Evolutionary conservation across 768 basidiomycete species (phyloP).

Genomic region (Suillus lakei): DNA sequence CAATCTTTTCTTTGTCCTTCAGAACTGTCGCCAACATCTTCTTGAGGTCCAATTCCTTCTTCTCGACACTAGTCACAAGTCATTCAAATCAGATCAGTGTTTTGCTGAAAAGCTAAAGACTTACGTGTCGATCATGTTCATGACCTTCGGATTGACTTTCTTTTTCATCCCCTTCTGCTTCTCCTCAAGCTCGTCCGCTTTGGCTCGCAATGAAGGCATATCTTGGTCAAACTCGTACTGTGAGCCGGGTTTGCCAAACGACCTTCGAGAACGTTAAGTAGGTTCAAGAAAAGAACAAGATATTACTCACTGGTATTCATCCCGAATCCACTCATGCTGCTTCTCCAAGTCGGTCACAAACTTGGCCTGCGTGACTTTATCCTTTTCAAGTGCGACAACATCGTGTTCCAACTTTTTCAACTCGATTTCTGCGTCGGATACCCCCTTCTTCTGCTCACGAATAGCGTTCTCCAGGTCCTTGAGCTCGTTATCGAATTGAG

Average conservation of each 20-base stretch:
- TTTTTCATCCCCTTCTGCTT: conserved; percentile 89
- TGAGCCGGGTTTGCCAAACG: conserved; percentile 82
- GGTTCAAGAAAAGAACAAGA: neutral
- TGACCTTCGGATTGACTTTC: conserved; percentile 93
- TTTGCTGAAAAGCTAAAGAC: conserved; percentile 26
- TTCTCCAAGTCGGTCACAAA: conserved; percentile 72
- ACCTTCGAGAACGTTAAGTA: conserved; percentile 45
- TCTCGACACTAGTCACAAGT: conserved; percentile 73
- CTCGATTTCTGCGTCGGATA: conserved; percentile 67
- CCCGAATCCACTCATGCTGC: conserved; percentile 84
- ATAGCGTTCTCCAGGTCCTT: conserved; percentile 82
- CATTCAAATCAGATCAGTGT: neutral
- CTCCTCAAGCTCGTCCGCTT: conserved; percentile 74
- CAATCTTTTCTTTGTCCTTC: conserved; percentile 94
- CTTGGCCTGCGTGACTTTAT: conserved; percentile 59
- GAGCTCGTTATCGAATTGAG: conserved; percentile 88
- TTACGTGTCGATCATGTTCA: conserved; percentile 95
- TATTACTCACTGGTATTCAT: conserved; percentile 80
- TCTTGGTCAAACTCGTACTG: conserved; percentile 83
- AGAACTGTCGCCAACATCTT: conserved; percentile 89
- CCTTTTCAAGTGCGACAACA: conserved; percentile 63
- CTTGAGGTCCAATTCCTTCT: conserved; percentile 83
- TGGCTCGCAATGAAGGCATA: conserved; percentile 59
- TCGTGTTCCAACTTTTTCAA: conserved; percentile 75
- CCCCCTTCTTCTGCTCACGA: conserved; percentile 77